Evolutionary conservation across 202 grass and related monocot genomes (phyloP).

Genomic region (Miscanthus sacchariflorus): DNA sequence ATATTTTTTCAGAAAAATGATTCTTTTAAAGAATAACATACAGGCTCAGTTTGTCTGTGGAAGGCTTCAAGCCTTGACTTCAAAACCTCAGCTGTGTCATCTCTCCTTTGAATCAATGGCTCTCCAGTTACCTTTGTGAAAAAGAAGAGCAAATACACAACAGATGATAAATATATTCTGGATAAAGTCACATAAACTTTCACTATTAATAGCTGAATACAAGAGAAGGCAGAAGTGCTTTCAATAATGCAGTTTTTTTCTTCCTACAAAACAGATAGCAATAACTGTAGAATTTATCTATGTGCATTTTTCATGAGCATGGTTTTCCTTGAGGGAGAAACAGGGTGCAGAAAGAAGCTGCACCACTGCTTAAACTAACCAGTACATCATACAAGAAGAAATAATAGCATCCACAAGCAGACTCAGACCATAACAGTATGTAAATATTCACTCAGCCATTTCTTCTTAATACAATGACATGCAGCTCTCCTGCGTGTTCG

Average conservation of each 20-base stretch:
- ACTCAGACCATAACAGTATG: neutral
- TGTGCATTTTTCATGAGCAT: neutral
- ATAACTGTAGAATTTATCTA: neutral
- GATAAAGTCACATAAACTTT: constrained; percentile 2
- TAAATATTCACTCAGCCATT: neutral
- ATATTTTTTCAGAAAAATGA: neutral
- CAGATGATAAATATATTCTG: neutral
- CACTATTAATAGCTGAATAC: neutral
- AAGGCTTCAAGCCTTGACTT: constrained; percentile 88
- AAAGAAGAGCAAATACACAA: constrained; percentile 12
- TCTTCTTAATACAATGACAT: neutral
- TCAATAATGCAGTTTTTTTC: constrained; percentile 1
- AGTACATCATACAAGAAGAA: neutral
- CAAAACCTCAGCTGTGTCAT: constrained; percentile 81
- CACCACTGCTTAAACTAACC: constrained; percentile 14
- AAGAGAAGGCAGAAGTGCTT: constrained; percentile 13
- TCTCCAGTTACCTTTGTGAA: constrained; percentile 73
- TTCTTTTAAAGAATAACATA: constrained; percentile 43
- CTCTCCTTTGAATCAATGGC: constrained; percentile 80
- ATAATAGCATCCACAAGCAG: neutral
- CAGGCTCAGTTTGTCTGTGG: constrained; percentile 80
- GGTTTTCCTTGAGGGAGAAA: neutral
- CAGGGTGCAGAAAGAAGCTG: neutral
- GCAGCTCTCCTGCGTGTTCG: neutral
- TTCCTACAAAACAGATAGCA: constrained; percentile 23